Percentiles rank a stretch among this genome's conserved stretches.
Evolutionary conservation across 345 rosid species (phyloP).

Genomic region (Bruguiera gymnorhiza): DNA sequence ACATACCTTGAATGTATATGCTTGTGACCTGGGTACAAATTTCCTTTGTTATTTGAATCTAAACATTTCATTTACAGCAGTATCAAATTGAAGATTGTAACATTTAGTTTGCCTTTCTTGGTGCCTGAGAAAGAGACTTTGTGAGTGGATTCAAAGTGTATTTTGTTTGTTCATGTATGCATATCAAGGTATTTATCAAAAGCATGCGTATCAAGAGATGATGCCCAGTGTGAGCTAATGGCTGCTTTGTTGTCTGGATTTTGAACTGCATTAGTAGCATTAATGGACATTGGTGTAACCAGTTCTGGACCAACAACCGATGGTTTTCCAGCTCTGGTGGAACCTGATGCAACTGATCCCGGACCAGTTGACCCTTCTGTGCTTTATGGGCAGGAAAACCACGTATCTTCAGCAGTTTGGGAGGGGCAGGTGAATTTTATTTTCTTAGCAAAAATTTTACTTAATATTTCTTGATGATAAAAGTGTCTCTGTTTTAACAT

Average conservation of each 20-base stretch:
- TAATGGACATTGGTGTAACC: constrained; percentile 19
- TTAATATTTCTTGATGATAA: background rate
- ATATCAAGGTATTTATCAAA: too few species aligned
- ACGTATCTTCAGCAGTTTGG: constrained; percentile 33
- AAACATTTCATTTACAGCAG: too few species aligned
- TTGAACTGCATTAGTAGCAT: constrained; percentile 1
- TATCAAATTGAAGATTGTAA: too few species aligned
- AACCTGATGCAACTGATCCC: constrained; percentile 44
- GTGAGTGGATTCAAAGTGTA: too few species aligned
- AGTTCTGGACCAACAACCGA: constrained; percentile 30
- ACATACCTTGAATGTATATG: too few species aligned
- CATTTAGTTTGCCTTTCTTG: too few species aligned
- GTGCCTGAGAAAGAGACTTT: too few species aligned
- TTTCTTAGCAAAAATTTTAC: background rate
- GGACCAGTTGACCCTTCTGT: constrained; percentile 59
- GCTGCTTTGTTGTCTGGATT: background rate
- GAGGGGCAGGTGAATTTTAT: constrained; percentile 26
- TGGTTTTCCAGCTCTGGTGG: constrained; percentile 31
- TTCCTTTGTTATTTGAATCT: too few species aligned
- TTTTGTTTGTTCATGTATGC: too few species aligned
- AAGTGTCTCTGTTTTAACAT: background rate
- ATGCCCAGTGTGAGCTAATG: background rate
- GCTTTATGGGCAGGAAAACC: constrained; percentile 30
- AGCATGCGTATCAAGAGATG: background rate
- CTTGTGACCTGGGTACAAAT: too few species aligned